Conservation (phyloP, 768 basidiomycete species). For the Megacollybia marginata region DNA sequence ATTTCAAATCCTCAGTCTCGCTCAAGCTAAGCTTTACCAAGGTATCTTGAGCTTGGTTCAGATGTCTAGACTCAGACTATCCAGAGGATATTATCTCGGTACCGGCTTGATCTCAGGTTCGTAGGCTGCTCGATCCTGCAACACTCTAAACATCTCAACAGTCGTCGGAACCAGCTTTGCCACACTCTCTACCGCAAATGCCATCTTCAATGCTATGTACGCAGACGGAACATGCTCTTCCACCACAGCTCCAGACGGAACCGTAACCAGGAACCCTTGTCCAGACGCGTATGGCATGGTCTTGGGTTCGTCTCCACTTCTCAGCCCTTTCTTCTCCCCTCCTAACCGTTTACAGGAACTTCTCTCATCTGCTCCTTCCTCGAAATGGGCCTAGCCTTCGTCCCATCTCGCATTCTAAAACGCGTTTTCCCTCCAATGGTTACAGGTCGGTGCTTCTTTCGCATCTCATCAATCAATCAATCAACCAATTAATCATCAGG, state of each 20-base stretch:
- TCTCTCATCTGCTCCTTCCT: slow-evolving; percentile 73
- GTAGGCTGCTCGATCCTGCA: too few relatives aligned
- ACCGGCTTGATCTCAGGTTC: slow-evolving; percentile 52
- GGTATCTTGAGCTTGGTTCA: slow-evolving; percentile 74
- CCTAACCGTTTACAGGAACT: slow-evolving; percentile 39
- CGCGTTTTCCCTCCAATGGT: slow-evolving; percentile 78
- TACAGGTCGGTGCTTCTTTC: slow-evolving; percentile 37
- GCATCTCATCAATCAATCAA: not conserved
- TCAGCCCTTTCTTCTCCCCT: not conserved
- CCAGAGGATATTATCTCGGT: slow-evolving; percentile 58
- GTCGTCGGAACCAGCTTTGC: slow-evolving; percentile 84
- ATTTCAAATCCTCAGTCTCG: too few relatives aligned
- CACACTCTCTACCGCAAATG: slow-evolving; percentile 65
- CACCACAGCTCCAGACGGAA: slow-evolving; percentile 49
- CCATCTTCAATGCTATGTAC: slow-evolving; percentile 75
- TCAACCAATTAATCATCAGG: slow-evolving; percentile 37
- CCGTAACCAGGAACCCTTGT: slow-evolving; percentile 50
- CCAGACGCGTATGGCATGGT: slow-evolving; percentile 79
- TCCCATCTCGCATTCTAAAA: slow-evolving; percentile 55
- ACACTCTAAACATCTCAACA: slow-evolving; percentile 17
- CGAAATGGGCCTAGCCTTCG: slow-evolving; percentile 73
- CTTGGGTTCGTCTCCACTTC: slow-evolving; percentile 41
- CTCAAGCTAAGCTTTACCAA: slow-evolving; percentile 15
- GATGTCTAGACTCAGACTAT: slow-evolving; percentile 63
- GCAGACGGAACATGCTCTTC: slow-evolving; percentile 70